phyloP scores from a whole-genome alignment of 1,284 basidiomycete species.

The Trametes versicolor region DNA sequence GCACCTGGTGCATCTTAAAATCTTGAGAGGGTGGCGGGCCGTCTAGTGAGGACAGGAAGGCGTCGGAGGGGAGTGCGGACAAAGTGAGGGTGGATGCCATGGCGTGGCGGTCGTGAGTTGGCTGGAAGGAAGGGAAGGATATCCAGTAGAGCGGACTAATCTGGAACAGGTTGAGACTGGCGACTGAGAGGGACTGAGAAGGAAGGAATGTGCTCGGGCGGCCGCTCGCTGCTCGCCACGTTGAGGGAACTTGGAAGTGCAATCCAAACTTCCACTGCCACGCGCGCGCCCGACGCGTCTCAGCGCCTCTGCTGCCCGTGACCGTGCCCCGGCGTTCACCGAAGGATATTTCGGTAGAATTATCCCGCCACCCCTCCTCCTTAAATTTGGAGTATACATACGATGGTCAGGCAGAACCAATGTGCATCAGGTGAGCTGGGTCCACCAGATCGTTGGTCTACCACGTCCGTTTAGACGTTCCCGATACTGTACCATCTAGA shows the following conservation, averaged over 20 bases:
- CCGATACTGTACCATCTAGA: not conserved
- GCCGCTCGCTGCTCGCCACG: not conserved
- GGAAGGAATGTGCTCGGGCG: not conserved
- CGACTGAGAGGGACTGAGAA: not conserved
- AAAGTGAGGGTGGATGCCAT: constrained; percentile 43
- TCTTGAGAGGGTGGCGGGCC: constrained; percentile 38
- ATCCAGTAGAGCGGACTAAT: not conserved
- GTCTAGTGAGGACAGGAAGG: constrained; percentile 27
- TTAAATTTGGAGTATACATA: too few species aligned
- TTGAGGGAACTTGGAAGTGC: not conserved
- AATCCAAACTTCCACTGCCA: constrained; percentile 2
- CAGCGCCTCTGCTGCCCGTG: constrained; percentile 8
- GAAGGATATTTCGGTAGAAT: too few species aligned
- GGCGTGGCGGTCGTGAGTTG: constrained; percentile 28
- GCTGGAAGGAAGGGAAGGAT: constrained; percentile 16
- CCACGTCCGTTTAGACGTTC: not conserved
- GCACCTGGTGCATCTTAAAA: constrained; percentile 52
- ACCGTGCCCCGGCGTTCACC: constrained; percentile 3
- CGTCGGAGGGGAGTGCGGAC: constrained; percentile 27
- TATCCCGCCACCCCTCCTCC: too few species aligned
- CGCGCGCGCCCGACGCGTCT: constrained; percentile 20
- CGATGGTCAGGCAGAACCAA: too few species aligned
- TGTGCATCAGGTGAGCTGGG: too few species aligned
- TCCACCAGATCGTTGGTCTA: too few species aligned
- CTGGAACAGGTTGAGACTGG: not conserved